phyloP scores from a whole-genome alignment of 176 grass and related monocot species.

The Metroxylon sagu region DNA sequence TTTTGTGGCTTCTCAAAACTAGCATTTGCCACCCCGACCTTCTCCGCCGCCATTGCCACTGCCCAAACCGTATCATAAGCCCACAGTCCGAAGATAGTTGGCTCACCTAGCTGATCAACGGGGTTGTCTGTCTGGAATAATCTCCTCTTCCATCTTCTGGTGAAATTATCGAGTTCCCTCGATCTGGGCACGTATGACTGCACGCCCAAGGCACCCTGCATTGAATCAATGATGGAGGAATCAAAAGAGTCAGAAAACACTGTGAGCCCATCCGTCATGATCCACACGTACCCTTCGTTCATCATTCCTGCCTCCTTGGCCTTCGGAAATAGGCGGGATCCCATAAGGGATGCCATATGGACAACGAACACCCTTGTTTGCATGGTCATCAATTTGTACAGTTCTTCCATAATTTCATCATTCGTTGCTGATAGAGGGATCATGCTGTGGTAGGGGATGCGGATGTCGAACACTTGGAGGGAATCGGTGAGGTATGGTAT shows the following conservation, averaged over 20 bases:
- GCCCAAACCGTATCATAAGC: conserved; percentile 59
- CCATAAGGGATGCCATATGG: conserved; percentile 30
- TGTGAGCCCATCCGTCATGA: conserved; percentile 37
- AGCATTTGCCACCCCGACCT: not conserved
- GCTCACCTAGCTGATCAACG: not conserved
- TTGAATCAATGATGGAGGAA: conserved; percentile 13
- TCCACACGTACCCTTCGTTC: conserved; percentile 40
- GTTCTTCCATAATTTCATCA: conserved; percentile 17
- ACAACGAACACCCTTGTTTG: conserved; percentile 48
- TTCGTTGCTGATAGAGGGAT: conserved; percentile 22
- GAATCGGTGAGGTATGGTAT: conserved; percentile 46
- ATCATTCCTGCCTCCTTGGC: conserved; percentile 49
- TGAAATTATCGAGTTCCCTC: conserved; percentile 21
- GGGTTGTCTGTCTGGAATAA: conserved; percentile 29
- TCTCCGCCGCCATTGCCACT: conserved; percentile 43
- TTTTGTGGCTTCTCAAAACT: not conserved
- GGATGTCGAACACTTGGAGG: conserved; percentile 25
- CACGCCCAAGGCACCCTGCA: conserved; percentile 43
- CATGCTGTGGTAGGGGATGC: conserved; percentile 26
- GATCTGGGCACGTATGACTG: conserved; percentile 20
- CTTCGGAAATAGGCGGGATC: conserved; percentile 27
- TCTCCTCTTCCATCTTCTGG: conserved; percentile 32
- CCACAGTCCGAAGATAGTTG: conserved; percentile 32
- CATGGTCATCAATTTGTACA: conserved; percentile 35
- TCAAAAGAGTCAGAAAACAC: conserved; percentile 26